Conservation (phyloP, 2,329 filamentous ascomycete species). For the Stagonosporopsis chrysanthemi region DNA sequence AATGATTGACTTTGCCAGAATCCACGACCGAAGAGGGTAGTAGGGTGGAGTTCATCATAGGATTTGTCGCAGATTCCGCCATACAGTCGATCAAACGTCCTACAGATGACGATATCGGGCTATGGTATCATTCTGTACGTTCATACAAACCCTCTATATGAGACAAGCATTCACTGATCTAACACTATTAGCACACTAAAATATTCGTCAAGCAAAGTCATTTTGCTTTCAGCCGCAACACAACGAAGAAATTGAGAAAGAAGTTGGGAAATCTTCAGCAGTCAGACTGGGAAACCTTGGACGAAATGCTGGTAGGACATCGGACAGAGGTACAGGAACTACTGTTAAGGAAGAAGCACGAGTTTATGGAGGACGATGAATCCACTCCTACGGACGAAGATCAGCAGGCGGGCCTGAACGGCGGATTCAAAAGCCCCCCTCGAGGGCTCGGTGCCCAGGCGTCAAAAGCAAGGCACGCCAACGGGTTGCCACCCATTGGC, state of each 20-base stretch:
- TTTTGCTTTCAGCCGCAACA: conserved; percentile 73
- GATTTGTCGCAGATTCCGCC: conserved; percentile 78
- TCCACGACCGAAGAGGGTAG: conserved; percentile 10
- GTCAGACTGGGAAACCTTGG: conserved; percentile 56
- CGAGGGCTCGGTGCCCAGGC: conserved; percentile 5
- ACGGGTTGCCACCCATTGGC: conserved; percentile 36
- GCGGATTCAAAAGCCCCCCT: conserved; percentile 34
- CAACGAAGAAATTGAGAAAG: conserved; percentile 63
- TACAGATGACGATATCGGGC: conserved; percentile 74
- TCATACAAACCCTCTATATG: background rate
- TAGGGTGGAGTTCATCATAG: conserved; percentile 74
- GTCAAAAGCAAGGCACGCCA: conserved; percentile 12
- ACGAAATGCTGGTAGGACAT: conserved; percentile 65
- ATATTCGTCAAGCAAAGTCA: conserved; percentile 81
- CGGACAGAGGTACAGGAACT: conserved; percentile 58
- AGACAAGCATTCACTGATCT: background rate
- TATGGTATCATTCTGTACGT: conserved; percentile 78
- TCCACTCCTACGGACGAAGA: conserved; percentile 34
- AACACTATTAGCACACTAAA: conserved; percentile 65
- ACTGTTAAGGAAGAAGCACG: conserved; percentile 53
- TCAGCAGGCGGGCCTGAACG: conserved; percentile 17
- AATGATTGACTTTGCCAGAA: conserved; percentile 8
- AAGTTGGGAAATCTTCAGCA: conserved; percentile 63
- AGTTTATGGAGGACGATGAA: conserved; percentile 43
- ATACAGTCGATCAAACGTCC: conserved; percentile 74